Percentiles rank a stretch among this genome's conserved stretches.
Evolutionary conservation across 2,329 filamentous ascomycete species (phyloP).

Genomic region (Diaporthe longicolla): DNA sequence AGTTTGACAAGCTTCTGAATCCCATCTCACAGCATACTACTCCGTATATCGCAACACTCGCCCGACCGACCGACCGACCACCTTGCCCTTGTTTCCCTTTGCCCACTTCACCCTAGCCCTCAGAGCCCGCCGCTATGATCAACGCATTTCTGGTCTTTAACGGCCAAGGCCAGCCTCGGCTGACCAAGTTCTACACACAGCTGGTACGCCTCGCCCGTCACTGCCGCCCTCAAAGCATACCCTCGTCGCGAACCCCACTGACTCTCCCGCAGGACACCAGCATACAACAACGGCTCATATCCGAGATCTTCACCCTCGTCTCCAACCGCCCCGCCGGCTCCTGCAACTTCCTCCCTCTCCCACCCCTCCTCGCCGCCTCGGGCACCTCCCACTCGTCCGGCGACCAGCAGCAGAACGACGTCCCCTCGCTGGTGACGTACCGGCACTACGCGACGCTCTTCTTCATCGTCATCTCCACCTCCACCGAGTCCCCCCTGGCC

Average conservation of each 20-base stretch:
- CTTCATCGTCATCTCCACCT: constrained; percentile 98
- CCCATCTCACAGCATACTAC: background rate
- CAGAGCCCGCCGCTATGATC: constrained; percentile 76
- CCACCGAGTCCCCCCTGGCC: constrained; percentile 94
- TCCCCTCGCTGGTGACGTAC: constrained; percentile 96
- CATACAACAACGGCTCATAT: constrained; percentile 96
- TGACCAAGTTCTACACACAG: constrained; percentile 99
- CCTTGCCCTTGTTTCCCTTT: no score
- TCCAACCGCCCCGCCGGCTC: constrained; percentile 91
- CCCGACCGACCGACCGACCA: background rate
- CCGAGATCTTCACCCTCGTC: constrained; percentile 96
- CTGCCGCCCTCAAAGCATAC: background rate
- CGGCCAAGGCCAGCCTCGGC: constrained; percentile 93
- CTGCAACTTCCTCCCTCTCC: constrained; percentile 94
- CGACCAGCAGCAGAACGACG: constrained; percentile 81
- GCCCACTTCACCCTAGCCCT: background rate
- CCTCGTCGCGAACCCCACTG: constrained; percentile 12
- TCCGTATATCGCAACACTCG: background rate
- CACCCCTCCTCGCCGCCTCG: constrained; percentile 74
- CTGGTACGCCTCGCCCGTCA: constrained; percentile 69
- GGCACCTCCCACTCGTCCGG: constrained; percentile 74
- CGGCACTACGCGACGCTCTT: constrained; percentile 98
- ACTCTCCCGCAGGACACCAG: constrained; percentile 81
- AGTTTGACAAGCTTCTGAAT: background rate
- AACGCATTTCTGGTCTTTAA: constrained; percentile 99